phyloP scores from a whole-genome alignment of 805 yeast species.

The Cephaloascus fragrans region DNA sequence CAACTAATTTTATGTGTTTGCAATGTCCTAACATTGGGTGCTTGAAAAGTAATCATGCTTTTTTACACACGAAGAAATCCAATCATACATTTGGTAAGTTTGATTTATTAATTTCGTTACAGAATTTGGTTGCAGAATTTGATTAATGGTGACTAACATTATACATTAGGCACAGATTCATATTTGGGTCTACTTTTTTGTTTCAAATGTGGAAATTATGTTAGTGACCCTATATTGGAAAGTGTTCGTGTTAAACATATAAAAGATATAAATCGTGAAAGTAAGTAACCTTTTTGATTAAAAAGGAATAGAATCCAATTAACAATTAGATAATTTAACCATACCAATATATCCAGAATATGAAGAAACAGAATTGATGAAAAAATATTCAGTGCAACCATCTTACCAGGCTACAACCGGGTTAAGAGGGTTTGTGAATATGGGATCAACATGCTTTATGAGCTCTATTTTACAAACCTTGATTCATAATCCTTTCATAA shows the following conservation, averaged over 20 bases:
- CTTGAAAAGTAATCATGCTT: constrained; percentile 37
- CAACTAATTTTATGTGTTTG: constrained; percentile 50
- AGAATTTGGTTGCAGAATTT: not conserved
- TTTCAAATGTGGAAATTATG: constrained; percentile 66
- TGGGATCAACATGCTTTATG: constrained; percentile 98
- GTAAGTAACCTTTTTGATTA: not conserved
- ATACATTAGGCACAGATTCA: constrained; percentile 41
- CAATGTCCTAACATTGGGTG: constrained; percentile 78
- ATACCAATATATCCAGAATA: not conserved
- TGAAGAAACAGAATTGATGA: constrained; percentile 6
- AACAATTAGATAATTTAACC: not conserved
- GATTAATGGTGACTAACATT: constrained; percentile 14
- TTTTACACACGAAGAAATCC: constrained; percentile 31
- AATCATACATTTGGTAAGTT: constrained; percentile 45
- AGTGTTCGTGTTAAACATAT: constrained; percentile 24
- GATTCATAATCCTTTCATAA: constrained; percentile 81
- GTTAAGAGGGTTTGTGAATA: constrained; percentile 76
- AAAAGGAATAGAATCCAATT: too few species aligned
- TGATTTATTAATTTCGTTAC: constrained; percentile 5
- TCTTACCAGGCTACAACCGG: constrained; percentile 59
- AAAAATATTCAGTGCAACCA: constrained; percentile 29
- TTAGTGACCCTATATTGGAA: constrained; percentile 52
- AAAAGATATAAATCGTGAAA: not conserved
- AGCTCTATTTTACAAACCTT: constrained; percentile 84
- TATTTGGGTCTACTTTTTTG: constrained; percentile 64